phyloP scores from a whole-genome alignment of 441 rosid species.

The Aleurites moluccanus region DNA sequence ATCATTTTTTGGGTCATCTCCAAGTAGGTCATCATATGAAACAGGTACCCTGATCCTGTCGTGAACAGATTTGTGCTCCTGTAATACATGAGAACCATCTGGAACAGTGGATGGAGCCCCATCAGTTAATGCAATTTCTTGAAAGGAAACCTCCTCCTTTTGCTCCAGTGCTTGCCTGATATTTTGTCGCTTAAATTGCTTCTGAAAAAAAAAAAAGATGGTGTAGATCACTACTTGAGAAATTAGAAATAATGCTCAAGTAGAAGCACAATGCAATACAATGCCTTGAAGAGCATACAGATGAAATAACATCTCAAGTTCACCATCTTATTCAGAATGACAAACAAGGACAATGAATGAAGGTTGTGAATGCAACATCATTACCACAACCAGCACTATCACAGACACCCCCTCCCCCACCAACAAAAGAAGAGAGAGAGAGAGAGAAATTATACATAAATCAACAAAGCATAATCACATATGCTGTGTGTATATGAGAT shows the following conservation, averaged over 20 bases:
- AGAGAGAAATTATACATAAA: too few species aligned
- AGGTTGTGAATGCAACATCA: not conserved
- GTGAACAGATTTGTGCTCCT: conserved; percentile 50
- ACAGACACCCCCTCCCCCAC: too few species aligned
- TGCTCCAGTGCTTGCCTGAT: conserved; percentile 31
- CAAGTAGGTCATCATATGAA: conserved; percentile 74
- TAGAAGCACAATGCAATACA: not conserved
- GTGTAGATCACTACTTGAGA: conserved; percentile 5
- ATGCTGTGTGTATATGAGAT: not conserved
- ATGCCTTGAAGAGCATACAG: not conserved
- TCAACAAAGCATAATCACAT: not conserved
- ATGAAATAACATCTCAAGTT: not conserved
- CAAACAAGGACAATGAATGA: not conserved
- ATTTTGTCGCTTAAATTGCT: conserved; percentile 68
- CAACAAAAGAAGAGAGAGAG: too few species aligned
- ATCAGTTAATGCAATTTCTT: conserved; percentile 30
- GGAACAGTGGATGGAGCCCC: conserved; percentile 27
- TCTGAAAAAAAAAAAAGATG: conserved; percentile 41
- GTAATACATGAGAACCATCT: conserved; percentile 28
- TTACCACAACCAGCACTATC: not conserved
- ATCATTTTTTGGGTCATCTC: conserved; percentile 38
- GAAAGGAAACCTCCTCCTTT: conserved; percentile 33
- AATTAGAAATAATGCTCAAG: not conserved
- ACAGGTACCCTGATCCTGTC: conserved; percentile 87
- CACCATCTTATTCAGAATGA: not conserved